Evolutionary conservation across 192 early-diverging fungal species (phyloP).

Genomic region (Chytriomyces sp.): DNA sequence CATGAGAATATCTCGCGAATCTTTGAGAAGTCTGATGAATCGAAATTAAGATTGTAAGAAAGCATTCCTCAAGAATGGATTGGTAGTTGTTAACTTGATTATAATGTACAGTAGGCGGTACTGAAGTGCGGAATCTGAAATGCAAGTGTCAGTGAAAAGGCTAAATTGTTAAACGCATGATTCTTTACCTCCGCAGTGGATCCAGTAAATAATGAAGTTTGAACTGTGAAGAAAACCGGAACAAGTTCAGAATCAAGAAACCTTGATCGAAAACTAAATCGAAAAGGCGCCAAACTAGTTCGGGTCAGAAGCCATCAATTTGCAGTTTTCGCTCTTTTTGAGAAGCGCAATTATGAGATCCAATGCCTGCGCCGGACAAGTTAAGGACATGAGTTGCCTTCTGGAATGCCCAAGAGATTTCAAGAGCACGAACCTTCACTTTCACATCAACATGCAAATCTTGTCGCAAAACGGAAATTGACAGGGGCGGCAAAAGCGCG

Average conservation of each 20-base stretch:
- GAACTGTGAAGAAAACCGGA: neutral
- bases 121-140: neutral
- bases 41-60: neutral
- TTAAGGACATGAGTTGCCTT: too few relatives aligned
- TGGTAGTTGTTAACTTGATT: neutral
- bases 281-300: too few relatives aligned
- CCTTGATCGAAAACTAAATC: neutral
- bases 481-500: neutral
- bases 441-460: neutral
- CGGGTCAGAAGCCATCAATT: neutral
- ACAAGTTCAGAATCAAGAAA: neutral
- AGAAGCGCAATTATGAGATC: neutral
- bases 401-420: too few relatives aligned
- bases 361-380: neutral
- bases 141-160: neutral
- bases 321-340: neutral
- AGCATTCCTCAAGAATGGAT: neutral
- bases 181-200: neutral
- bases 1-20: neutral
- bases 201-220: neutral
- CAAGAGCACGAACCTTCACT: neutral
- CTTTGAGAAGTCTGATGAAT: neutral
- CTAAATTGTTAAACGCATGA: neutral
- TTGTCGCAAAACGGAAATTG: neutral
- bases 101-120: neutral